phyloP scores from a whole-genome alignment of 805 yeast genomes.

The Limtongia smithiae region DNA sequence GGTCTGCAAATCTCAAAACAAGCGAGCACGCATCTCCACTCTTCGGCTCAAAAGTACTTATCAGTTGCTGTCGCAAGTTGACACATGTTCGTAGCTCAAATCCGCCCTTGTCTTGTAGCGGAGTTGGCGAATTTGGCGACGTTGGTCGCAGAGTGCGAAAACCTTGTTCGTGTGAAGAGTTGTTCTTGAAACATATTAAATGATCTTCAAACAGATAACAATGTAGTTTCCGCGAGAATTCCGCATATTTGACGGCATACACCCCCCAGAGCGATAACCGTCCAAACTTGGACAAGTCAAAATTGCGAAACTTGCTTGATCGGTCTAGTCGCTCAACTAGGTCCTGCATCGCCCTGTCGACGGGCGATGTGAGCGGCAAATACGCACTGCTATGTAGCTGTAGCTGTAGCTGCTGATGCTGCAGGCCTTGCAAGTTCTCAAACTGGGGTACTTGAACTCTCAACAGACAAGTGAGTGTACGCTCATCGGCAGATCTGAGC shows the following conservation, averaged over 20 bases:
- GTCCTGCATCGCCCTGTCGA: conserved; percentile 2
- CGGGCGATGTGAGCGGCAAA: background rate
- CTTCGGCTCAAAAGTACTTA: background rate
- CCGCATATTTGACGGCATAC: conserved; percentile 5
- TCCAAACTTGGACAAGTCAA: conserved; percentile 3
- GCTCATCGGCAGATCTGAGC: conserved; percentile 9
- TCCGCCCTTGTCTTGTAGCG: too few species aligned
- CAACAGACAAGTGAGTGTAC: conserved; percentile 12
- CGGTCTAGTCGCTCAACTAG: background rate
- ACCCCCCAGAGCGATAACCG: conserved; percentile 9
- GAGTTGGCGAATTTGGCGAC: too few species aligned
- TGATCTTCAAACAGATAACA: conserved; percentile 19
- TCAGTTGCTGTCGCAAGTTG: conserved; percentile 10
- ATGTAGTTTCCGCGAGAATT: conserved; percentile 3
- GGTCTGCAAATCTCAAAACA: conserved; percentile 1
- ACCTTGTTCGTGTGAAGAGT: background rate
- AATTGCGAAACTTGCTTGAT: background rate
- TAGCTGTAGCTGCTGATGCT: background rate
- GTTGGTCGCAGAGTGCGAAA: background rate
- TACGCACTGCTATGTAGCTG: background rate
- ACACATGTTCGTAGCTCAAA: conserved; percentile 3
- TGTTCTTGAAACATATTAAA: conserved; percentile 15
- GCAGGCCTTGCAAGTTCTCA: background rate
- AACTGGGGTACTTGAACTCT: conserved; percentile 7
- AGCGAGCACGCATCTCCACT: background rate